Evolutionary conservation across 2,329 filamentous ascomycete genomes (phyloP).

Genomic region (Myriosclerotinia duriaeana): DNA sequence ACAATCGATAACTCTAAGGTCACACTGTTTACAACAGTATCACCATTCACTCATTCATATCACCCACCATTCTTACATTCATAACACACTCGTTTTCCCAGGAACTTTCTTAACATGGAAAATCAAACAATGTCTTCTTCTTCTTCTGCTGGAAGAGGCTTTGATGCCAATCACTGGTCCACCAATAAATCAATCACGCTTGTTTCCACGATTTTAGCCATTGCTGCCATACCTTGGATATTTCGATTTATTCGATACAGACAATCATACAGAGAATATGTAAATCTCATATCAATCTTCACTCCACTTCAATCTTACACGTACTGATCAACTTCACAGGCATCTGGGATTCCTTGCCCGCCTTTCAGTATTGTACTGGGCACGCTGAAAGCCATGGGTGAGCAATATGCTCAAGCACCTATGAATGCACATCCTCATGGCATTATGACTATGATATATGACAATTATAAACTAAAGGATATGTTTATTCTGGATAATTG

Average conservation of each 20-base stretch:
- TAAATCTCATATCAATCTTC: neutral
- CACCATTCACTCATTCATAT: neutral
- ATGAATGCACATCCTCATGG: conserved; percentile 18
- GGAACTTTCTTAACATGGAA: neutral
- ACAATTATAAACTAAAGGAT: conserved; percentile 12
- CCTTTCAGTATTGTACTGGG: conserved; percentile 19
- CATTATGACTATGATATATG: conserved; percentile 24
- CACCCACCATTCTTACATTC: too few relatives aligned
- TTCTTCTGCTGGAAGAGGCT: too few relatives aligned
- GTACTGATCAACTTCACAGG: neutral
- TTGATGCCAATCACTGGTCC: neutral
- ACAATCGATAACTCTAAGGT: neutral
- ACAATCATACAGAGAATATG: conserved; percentile 15
- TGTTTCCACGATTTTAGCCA: neutral
- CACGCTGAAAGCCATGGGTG: conserved; percentile 13
- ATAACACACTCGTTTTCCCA: too few relatives aligned
- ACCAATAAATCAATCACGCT: neutral
- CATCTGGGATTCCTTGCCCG: conserved; percentile 14
- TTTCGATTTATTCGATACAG: conserved; percentile 10
- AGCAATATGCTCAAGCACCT: conserved; percentile 18
- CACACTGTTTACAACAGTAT: neutral
- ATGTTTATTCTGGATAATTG: conserved; percentile 22
- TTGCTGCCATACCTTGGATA: neutral
- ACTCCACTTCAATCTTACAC: neutral
- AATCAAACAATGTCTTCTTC: neutral